phyloP scores from a whole-genome alignment of 805 yeast genomes.

The Scheffersomyces ergatensis region DNA sequence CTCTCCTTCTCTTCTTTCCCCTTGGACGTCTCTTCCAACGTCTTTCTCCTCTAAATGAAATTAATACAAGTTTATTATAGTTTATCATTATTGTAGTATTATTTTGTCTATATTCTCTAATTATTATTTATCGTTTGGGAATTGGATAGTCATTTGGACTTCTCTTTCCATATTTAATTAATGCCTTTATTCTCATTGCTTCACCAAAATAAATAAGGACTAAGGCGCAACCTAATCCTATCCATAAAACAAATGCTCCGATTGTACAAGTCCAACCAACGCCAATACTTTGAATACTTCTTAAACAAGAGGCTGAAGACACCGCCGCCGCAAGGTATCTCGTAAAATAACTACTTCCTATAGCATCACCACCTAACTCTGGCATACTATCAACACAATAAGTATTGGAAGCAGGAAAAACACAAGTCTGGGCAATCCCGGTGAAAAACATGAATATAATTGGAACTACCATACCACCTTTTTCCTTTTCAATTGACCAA shows the following conservation, averaged over 20 bases:
- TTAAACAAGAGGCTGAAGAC: slow-evolving; percentile 48
- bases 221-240: slow-evolving; percentile 32
- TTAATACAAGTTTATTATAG: too few relatives aligned
- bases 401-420: slow-evolving; percentile 53
- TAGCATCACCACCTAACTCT: slow-evolving; percentile 51
- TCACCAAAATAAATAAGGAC: slow-evolving; percentile 40
- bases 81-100: too few relatives aligned
- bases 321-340: slow-evolving; percentile 52
- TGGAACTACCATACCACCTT: slow-evolving; percentile 58
- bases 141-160: slow-evolving; percentile 1
- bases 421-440: slow-evolving; percentile 50
- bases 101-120: too few relatives aligned
- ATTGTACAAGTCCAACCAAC: slow-evolving; percentile 58
- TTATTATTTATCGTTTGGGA: too few relatives aligned
- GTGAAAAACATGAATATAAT: slow-evolving; percentile 45
- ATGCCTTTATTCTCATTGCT: slow-evolving; percentile 22
- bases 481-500: slow-evolving; percentile 46
- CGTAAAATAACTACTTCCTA: slow-evolving; percentile 51
- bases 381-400: slow-evolving; percentile 62
- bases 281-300: slow-evolving; percentile 47
- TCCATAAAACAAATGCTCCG: slow-evolving; percentile 40
- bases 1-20: neutral
- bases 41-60: neutral
- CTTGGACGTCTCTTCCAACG: slow-evolving; percentile 7
- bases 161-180: slow-evolving; percentile 16